These are phyloP conservation scores for Didymella lethalis DNA, from an alignment of 2,329 filamentous ascomycete species.

Conservation along the genomic window DNA sequence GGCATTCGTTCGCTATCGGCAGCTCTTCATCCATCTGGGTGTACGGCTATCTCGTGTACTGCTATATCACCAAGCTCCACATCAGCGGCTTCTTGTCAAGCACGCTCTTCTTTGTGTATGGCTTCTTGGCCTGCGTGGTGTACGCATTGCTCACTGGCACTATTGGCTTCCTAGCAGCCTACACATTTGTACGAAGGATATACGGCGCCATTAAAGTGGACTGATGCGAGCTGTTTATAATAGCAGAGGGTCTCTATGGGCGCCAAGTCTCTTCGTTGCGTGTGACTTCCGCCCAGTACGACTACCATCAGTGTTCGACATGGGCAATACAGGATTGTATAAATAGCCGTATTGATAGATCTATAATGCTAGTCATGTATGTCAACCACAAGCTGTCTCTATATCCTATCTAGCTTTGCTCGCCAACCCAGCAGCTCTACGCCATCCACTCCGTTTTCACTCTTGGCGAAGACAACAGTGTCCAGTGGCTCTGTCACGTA, in stretches of 20 bases:
- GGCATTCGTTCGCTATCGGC: slow-evolving; percentile 84
- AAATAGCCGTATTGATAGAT: neutral
- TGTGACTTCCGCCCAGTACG: neutral
- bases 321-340: neutral
- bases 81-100: slow-evolving; percentile 81
- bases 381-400: neutral
- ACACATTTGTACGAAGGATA: slow-evolving; percentile 83
- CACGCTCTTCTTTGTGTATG: slow-evolving; percentile 85
- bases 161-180: slow-evolving; percentile 83
- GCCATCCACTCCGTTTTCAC: slow-evolving; percentile 7
- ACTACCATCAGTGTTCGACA: neutral
- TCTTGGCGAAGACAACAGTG: slow-evolving; percentile 26
- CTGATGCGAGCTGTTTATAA: slow-evolving; percentile 1
- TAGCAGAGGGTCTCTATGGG: neutral
- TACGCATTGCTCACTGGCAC: slow-evolving; percentile 85
- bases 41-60: slow-evolving; percentile 83
- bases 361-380: neutral
- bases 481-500: slow-evolving; percentile 35
- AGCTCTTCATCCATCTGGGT: slow-evolving; percentile 81
- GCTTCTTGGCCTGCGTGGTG: slow-evolving; percentile 79
- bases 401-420: slow-evolving; percentile 16
- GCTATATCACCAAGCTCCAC: slow-evolving; percentile 80
- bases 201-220: slow-evolving; percentile 63
- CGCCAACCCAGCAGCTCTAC: slow-evolving; percentile 32
- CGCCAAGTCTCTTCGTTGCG: neutral